Evolutionary conservation across 176 grass and related monocot genomes (phyloP).

Genomic region (Poa pratensis): DNA sequence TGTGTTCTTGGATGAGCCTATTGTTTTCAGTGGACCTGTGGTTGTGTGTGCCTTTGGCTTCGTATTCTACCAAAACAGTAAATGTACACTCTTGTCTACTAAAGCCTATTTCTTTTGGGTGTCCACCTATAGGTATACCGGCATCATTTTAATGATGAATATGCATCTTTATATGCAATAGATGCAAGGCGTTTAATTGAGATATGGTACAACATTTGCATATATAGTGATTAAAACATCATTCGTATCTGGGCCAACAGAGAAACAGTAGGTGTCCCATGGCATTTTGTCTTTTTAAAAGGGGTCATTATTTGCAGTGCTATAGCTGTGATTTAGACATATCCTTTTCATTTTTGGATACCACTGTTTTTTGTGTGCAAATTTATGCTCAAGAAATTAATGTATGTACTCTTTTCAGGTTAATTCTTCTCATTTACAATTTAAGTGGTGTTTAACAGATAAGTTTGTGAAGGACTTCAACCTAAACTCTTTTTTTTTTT

Average conservation of each 20-base stretch:
- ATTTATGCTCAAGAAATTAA: neutral
- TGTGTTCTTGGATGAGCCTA: constrained; percentile 12
- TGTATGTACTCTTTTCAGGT: neutral
- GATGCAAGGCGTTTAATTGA: neutral
- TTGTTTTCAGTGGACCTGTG: constrained; percentile 14
- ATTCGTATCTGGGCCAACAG: neutral
- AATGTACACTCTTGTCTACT: neutral
- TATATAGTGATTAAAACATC: constrained; percentile 1
- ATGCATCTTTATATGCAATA: neutral
- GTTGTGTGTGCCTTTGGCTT: constrained; percentile 16
- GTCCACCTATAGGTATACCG: constrained; percentile 5
- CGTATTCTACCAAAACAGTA: neutral
- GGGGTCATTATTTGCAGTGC: neutral
- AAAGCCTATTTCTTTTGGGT: neutral
- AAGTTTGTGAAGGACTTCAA: neutral
- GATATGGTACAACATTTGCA: neutral
- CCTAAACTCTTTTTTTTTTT: constrained; percentile 29
- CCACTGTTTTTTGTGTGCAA: neutral
- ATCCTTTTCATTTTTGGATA: neutral
- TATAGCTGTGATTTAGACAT: constrained; percentile 2
- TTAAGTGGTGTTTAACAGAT: neutral
- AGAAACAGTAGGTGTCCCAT: neutral
- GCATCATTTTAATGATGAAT: constrained; percentile 18
- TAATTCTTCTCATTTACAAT: neutral
- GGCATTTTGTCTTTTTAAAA: neutral